These are phyloP conservation scores for Solanum corneliomulleri DNA, from an alignment of 257 asterid genomes.

Conservation along the genomic window DNA sequence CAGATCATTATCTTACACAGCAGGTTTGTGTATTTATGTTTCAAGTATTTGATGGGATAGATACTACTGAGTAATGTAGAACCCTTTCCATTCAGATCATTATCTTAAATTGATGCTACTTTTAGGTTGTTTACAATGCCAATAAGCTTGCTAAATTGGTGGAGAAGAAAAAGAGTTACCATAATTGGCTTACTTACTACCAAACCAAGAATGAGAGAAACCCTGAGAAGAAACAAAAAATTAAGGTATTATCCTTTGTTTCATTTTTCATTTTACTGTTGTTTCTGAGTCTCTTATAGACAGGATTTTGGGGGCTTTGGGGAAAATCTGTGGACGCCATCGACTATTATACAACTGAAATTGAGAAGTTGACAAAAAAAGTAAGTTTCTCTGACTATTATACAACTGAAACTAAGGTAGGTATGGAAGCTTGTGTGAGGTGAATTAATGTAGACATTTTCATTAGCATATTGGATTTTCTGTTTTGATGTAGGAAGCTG, in stretches of 20 bases:
- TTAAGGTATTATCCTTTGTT: constrained; percentile 38
- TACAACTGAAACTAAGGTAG: neutral
- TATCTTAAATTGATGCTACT: neutral
- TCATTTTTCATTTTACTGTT: neutral
- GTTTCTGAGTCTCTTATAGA: constrained; percentile 22
- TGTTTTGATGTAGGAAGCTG: constrained; percentile 41
- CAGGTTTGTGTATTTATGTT: constrained; percentile 26
- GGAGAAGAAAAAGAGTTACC: constrained; percentile 44
- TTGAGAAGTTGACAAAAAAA: constrained; percentile 31
- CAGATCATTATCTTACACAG: constrained; percentile 42
- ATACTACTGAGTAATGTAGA: neutral
- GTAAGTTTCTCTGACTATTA: constrained; percentile 18
- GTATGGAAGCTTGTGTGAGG: neutral
- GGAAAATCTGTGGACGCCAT: constrained; percentile 67
- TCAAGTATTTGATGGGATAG: neutral
- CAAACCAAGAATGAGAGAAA: constrained; percentile 53
- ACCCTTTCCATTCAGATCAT: neutral
- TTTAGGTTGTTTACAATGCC: constrained; percentile 61
- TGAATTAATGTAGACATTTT: neutral
- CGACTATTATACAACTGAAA: constrained; percentile 41
- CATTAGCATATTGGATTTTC: neutral
- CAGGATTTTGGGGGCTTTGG: constrained; percentile 71
- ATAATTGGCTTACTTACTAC: constrained; percentile 67
- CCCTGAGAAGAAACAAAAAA: constrained; percentile 39
- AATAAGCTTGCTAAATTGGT: constrained; percentile 55